A percentile compares a stretch with the other conserved stretches of the same genome.
Conservation (phyloP, 2,329 filamentous ascomycete genomes). For the Fusarium succisae region DNA sequence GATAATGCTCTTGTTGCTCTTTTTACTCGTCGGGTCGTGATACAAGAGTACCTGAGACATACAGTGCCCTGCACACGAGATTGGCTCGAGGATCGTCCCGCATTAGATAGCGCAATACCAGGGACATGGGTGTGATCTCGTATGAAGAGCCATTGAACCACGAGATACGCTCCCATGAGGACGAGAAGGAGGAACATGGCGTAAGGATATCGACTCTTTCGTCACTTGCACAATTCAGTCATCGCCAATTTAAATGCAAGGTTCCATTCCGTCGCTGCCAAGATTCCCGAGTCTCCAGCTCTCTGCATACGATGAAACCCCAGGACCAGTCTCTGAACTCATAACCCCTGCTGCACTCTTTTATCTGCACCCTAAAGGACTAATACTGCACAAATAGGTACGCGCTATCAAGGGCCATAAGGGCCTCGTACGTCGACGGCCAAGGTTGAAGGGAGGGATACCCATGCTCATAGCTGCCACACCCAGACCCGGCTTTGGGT, state of each 20-base stretch:
- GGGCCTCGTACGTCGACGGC: conserved; percentile 1
- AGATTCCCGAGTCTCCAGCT: background rate
- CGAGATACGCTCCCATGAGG: background rate
- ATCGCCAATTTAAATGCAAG: background rate
- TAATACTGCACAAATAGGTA: background rate
- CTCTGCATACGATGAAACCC: conserved; percentile 9
- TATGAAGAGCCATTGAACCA: background rate
- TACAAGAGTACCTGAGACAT: conserved; percentile 9
- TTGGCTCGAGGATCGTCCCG: conserved; percentile 11
- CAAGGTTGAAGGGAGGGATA: conserved; percentile 6
- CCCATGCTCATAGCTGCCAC: background rate
- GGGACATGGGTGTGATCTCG: background rate
- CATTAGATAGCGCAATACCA: background rate
- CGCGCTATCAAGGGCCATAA: background rate
- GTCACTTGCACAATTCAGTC: background rate
- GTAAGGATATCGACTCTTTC: background rate
- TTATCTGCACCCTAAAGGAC: background rate
- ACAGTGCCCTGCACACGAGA: background rate
- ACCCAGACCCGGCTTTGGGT: background rate
- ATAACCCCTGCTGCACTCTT: background rate
- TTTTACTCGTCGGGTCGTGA: background rate
- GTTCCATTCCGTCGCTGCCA: background rate
- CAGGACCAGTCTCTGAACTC: conserved; percentile 1
- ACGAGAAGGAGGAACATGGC: background rate
- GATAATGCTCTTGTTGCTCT: background rate